Percentiles rank a stretch among this genome's conserved stretches.
These are phyloP conservation scores for Heritiera fomes DNA, from an alignment of 345 rosid species.

Conservation along the genomic window DNA sequence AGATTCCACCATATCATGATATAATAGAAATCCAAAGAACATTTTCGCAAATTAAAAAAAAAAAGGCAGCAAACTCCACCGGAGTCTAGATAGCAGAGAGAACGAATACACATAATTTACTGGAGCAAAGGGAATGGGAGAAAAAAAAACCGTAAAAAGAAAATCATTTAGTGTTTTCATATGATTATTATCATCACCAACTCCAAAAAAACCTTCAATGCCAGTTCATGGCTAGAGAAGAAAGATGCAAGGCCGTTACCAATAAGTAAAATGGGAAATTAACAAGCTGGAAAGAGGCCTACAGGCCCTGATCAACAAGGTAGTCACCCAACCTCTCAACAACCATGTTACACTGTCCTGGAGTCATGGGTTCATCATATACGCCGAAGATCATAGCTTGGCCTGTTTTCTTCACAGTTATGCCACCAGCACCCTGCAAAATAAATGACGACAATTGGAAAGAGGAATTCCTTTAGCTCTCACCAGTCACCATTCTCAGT, in stretches of 20 bases:
- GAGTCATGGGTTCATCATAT: constrained; percentile 77
- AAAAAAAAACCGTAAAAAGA: not conserved
- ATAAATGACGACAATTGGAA: not conserved
- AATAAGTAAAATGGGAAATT: constrained; percentile 4
- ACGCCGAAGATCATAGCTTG: constrained; percentile 72
- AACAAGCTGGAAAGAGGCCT: constrained; percentile 18
- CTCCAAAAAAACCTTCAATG: constrained; percentile 14
- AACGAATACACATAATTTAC: constrained; percentile 13
- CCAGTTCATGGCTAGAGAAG: constrained; percentile 16
- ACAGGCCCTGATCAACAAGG: constrained; percentile 73
- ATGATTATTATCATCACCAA: constrained; percentile 24
- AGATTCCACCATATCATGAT: not conserved
- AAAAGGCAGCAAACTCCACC: not conserved
- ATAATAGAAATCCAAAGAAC: not conserved
- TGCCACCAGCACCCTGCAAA: constrained; percentile 68
- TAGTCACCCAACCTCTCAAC: constrained; percentile 91
- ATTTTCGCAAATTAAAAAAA: not conserved
- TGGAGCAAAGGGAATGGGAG: not conserved
- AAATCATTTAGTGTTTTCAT: constrained; percentile 13
- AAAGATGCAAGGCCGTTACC: constrained; percentile 20
- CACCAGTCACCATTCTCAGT: not conserved
- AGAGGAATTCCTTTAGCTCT: constrained; percentile 1
- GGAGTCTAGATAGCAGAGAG: not conserved
- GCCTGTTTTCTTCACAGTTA: constrained; percentile 73
- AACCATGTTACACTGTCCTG: constrained; percentile 88